Evolutionary conservation across 345 rosid species (phyloP), one percentile per base, ranked within the genome.

Genomic region (Psidium friedrichsthalianum): DNA sequence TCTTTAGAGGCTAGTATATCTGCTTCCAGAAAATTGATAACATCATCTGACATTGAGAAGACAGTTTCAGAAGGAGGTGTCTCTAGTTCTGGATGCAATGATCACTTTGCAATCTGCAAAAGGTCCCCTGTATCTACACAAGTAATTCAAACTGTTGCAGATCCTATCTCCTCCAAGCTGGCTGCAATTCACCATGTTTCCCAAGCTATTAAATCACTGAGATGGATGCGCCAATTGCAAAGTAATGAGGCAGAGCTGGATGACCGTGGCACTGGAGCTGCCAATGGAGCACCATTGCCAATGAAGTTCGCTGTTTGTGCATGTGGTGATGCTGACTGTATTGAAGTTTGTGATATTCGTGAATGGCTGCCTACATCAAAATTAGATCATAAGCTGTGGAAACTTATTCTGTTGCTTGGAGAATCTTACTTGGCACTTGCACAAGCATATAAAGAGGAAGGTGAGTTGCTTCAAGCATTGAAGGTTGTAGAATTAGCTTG

Each of bases 311-410:
- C 95, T 74, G 93, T 93, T 86, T 97, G 99, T 89, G 90, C 95
- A 49, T 97, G 99, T 90, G 99, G 98, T 90, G 98, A 97, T 92
- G 86, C 95, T 80, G 99, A 97, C 86, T 97, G 99, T 90, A 95
- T 97, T 87, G 98, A 95, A 92, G 95, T 97, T 85, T 97, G 98
- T 87, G 99, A 97, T 88, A 95, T 97, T 85, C 92, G 95, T 78
- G 95, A 95, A 84, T 97, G 99, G 99, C 94, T 97, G 76, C 98
- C 98, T 85, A 95, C 94, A 57, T 95, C 98, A 44, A 93, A 95
- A 85, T 86, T 97, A 88, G 98, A 97, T 87, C 90, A 93, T 86
- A 97, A 91, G 87, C 59, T 94, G 90, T 97, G 99, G 99, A 97
- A 95, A 69, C 98, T 97, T n/a, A 96, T 97, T 88, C 94, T 95